phyloP scores from a whole-genome alignment of 2,329 filamentous ascomycete species.

The Alternaria angustiovoidea region DNA sequence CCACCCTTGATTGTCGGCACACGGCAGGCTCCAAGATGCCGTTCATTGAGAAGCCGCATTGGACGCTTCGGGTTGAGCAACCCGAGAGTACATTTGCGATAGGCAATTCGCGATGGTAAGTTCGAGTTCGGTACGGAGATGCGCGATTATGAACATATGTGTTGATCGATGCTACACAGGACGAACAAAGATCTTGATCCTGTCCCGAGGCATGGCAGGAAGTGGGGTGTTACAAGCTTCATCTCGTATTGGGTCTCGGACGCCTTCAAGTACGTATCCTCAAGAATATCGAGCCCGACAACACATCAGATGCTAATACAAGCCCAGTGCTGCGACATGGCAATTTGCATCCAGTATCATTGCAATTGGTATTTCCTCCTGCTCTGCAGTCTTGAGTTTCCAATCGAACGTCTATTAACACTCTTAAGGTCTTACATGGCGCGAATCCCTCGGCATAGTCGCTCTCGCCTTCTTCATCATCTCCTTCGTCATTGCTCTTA shows the following conservation, averaged over 20 bases:
- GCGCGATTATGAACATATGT: neutral
- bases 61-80: slow-evolving; percentile 54
- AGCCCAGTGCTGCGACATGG: slow-evolving; percentile 59
- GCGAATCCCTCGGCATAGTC: slow-evolving; percentile 63
- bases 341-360: slow-evolving; percentile 56
- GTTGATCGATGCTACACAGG: slow-evolving; percentile 21
- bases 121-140: neutral
- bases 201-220: slow-evolving; percentile 53
- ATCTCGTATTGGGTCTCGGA: slow-evolving; percentile 63
- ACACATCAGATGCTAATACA: slow-evolving; percentile 9
- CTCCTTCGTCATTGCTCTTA: slow-evolving; percentile 67
- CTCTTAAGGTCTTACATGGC: slow-evolving; percentile 60
- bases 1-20: neutral
- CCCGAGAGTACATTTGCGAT: slow-evolving; percentile 57
- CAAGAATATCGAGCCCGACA: neutral
- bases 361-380: slow-evolving; percentile 39
- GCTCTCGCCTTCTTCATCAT: slow-evolving; percentile 62
- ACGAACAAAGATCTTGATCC: slow-evolving; percentile 62
- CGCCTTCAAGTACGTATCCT: slow-evolving; percentile 55
- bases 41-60: slow-evolving; percentile 49
- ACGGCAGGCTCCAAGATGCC: slow-evolving; percentile 30
- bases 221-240: slow-evolving; percentile 58
- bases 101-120: slow-evolving; percentile 48
- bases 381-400: neutral
- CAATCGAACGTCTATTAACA: neutral